Evolutionary conservation across 805 yeast genomes (phyloP).

Genomic region (Kockiozyma suomiensis): DNA sequence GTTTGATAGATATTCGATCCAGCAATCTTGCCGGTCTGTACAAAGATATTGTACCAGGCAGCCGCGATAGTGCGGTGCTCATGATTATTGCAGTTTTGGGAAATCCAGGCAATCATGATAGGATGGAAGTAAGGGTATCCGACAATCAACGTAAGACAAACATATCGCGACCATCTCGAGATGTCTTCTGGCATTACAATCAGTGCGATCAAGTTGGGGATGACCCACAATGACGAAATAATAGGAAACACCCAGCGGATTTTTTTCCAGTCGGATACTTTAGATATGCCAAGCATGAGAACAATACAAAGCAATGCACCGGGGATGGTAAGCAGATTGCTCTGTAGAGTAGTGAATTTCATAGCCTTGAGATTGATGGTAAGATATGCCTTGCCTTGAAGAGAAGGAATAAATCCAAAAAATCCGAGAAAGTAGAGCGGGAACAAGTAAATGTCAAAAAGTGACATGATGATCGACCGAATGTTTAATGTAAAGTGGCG

Average conservation of each 20-base stretch:
- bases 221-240: constrained; percentile 26
- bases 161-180: constrained; percentile 32
- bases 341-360: constrained; percentile 55
- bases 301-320: constrained; percentile 39
- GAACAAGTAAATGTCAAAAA: constrained; percentile 25
- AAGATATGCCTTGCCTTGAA: constrained; percentile 37
- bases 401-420: constrained; percentile 31
- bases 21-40: constrained; percentile 60
- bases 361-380: constrained; percentile 52
- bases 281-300: constrained; percentile 38
- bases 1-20: constrained; percentile 59
- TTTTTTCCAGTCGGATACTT: constrained; percentile 24
- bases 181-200: constrained; percentile 18
- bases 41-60: constrained; percentile 65
- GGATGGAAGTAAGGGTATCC: constrained; percentile 57
- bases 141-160: constrained; percentile 39
- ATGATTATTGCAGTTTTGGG: constrained; percentile 63
- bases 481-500: constrained; percentile 13
- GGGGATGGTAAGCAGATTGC: constrained; percentile 58
- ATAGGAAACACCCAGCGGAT: constrained; percentile 31
- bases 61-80: constrained; percentile 64
- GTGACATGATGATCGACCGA: constrained; percentile 13
- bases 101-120: constrained; percentile 60
- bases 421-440: constrained; percentile 30
- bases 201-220: constrained; percentile 38